These are phyloP conservation scores for Deuterostichococcus epilithicus DNA, from an alignment of 139 green algal species.

Conservation along the genomic window DNA sequence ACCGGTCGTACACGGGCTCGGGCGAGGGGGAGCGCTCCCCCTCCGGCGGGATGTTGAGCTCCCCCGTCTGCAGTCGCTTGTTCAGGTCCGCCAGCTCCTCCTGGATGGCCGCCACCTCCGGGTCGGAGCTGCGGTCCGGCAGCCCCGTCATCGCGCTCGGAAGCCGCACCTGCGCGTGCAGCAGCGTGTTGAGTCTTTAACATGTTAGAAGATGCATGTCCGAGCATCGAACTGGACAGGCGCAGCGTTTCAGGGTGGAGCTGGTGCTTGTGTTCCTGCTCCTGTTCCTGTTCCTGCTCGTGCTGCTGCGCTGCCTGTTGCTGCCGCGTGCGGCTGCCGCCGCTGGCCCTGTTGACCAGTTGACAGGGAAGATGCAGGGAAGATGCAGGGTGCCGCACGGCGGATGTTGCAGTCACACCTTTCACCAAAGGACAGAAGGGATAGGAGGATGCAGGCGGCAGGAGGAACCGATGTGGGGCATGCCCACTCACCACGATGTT, in stretches of 20 bases:
- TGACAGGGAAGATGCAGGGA: background rate
- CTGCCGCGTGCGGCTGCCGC: background rate
- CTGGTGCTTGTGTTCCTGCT: background rate
- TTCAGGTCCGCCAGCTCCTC: conserved; percentile 45
- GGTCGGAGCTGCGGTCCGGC: conserved; percentile 28
- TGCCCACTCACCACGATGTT: conserved; percentile 37
- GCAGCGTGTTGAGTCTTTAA: background rate
- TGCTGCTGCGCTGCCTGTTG: background rate
- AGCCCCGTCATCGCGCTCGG: conserved; percentile 36
- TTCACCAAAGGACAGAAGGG: too few relatives aligned
- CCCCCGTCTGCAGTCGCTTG: conserved; percentile 33
- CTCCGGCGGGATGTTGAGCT: conserved; percentile 61
- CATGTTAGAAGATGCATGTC: background rate
- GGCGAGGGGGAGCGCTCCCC: conserved; percentile 84
- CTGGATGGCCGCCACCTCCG: conserved; percentile 34
- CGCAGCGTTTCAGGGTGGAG: too few relatives aligned
- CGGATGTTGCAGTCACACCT: background rate
- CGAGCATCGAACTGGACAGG: background rate
- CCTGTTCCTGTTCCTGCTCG: background rate
- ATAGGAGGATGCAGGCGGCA: background rate
- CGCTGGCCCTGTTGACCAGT: background rate
- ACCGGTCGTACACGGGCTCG: conserved; percentile 86
- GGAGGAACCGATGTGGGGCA: too few relatives aligned
- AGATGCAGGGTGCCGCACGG: background rate
- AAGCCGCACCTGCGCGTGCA: conserved; percentile 29